Evolutionary conservation across 345 rosid genomes (phyloP), one percentile per base, ranked within the genome.

Genomic region (Citropsis articulata): DNA sequence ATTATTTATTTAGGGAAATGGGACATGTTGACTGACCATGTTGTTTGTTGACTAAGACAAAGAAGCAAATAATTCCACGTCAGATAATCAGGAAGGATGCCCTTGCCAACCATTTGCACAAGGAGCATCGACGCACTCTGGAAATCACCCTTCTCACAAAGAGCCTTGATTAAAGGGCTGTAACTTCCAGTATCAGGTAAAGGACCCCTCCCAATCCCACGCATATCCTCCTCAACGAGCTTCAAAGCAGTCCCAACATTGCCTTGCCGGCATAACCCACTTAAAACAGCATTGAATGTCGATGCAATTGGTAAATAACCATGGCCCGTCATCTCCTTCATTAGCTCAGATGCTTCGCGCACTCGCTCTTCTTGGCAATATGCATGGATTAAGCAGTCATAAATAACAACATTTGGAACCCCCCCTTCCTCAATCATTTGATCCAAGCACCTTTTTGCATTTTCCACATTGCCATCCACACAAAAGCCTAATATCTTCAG

Each of bases 141-240:
- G 45, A 79, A 55, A 33, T 89, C 92, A 21, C 88, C 87, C 5
- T 81, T 83, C 82, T 75, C 69, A 59, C 91, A 88, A 60, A 88
- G 79, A 31, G 75, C 86, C 77, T 86, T 73, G 18, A 95, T 75
- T 78, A 88, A 61, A 7, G 86, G 80, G 30, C 76, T 76, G 64
- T 90, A 90, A 80, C 91, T 86, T 78, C 79, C 88, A 38, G 63
- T 57, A 78, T 87, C 85, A 24, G 88, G 90, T 24, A 75, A 12
- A 7, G 88, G 88, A 2, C 94, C 98, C 84, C 90, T 88, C 50
- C 80, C 50, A 13, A 3, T 12, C 50, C 81, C 81, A 56, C 82
- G 87, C 88, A 91, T 84, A 81, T 92, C 95, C 71, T 89, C 91
- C 66, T 89, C 91, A 50, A 92, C 67, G 57, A 95, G 82, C 80